phyloP scores from a whole-genome alignment of 2,329 filamentous ascomycete species.

The Fusarium sp. region DNA sequence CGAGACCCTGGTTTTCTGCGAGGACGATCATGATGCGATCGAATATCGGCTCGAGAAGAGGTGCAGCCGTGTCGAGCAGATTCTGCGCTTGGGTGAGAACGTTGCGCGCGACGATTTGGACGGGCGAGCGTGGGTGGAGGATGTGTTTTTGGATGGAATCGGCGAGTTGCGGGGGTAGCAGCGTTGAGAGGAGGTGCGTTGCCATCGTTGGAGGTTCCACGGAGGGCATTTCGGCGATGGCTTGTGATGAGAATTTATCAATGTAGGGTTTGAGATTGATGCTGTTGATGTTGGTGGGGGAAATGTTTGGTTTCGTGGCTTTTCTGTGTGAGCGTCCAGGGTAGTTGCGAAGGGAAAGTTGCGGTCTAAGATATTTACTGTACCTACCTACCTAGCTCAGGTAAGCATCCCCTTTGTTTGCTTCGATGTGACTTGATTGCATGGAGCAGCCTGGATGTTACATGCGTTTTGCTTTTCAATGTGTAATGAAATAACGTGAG shows the following conservation, averaged over 20 bases:
- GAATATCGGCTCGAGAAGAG: conserved; percentile 56
- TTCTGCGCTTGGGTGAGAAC: conserved; percentile 46
- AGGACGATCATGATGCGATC: conserved; percentile 53
- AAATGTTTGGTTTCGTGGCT: conserved; percentile 28
- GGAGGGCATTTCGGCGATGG: conserved; percentile 19
- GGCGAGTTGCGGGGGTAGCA: conserved; percentile 59
- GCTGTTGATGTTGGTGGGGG: conserved; percentile 12
- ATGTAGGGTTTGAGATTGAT: conserved; percentile 7
- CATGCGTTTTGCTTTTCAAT: neutral
- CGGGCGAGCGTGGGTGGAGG: conserved; percentile 57
- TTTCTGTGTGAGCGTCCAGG: conserved; percentile 26
- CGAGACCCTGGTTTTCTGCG: conserved; percentile 49
- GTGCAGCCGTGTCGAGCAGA: conserved; percentile 49
- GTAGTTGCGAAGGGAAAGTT: conserved; percentile 27
- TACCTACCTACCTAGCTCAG: neutral
- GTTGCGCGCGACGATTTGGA: conserved; percentile 55
- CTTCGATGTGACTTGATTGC: neutral
- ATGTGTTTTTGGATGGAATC: conserved; percentile 60
- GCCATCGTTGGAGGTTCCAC: conserved; percentile 49
- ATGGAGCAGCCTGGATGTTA: neutral
- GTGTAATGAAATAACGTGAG: neutral
- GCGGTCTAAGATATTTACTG: conserved; percentile 17
- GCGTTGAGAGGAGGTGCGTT: conserved; percentile 51
- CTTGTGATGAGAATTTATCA: neutral
- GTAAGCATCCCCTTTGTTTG: conserved; percentile 13